A percentile compares a stretch with the other conserved stretches of the same genome.
These are phyloP conservation scores for Triglochin maritima DNA, from an alignment of 106 monocot species.

Conservation along the genomic window DNA sequence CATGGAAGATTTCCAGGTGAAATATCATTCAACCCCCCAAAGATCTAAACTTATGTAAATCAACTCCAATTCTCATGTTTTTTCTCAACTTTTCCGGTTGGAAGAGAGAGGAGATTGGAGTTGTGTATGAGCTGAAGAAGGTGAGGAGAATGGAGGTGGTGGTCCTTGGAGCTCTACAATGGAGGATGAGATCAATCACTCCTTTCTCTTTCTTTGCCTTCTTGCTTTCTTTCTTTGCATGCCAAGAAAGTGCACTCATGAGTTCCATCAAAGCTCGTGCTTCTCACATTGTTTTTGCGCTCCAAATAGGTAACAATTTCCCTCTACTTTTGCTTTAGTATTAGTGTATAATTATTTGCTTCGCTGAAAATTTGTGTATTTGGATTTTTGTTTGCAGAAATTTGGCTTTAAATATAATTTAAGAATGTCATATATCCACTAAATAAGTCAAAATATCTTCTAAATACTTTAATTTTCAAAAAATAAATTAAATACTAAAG, in stretches of 20 bases:
- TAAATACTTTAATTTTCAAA: too few relatives aligned
- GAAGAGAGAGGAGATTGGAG: slow-evolving; percentile 18
- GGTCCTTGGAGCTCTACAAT: slow-evolving; percentile 57
- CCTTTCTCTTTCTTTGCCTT: slow-evolving; percentile 82
- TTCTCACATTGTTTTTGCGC: slow-evolving; percentile 35
- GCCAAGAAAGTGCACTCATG: slow-evolving; percentile 24
- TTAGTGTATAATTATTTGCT: too few relatives aligned
- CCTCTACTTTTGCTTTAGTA: too few relatives aligned
- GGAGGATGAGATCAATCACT: slow-evolving; percentile 96
- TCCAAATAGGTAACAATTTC: slow-evolving; percentile 41
- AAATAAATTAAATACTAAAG: too few relatives aligned
- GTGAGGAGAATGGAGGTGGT: slow-evolving; percentile 74
- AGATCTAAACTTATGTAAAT: neutral
- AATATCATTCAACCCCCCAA: neutral
- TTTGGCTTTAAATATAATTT: too few relatives aligned
- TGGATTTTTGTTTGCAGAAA: too few relatives aligned
- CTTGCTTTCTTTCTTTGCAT: slow-evolving; percentile 53
- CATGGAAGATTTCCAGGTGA: slow-evolving; percentile 49
- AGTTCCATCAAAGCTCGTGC: slow-evolving; percentile 49
- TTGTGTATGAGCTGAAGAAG: slow-evolving; percentile 53
- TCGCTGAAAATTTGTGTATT: too few relatives aligned
- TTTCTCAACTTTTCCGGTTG: neutral
- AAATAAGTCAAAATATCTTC: too few relatives aligned
- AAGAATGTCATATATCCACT: too few relatives aligned
- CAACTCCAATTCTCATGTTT: neutral